Conservation (phyloP, 306 rosid species). For the Alnus rubra region DNA sequence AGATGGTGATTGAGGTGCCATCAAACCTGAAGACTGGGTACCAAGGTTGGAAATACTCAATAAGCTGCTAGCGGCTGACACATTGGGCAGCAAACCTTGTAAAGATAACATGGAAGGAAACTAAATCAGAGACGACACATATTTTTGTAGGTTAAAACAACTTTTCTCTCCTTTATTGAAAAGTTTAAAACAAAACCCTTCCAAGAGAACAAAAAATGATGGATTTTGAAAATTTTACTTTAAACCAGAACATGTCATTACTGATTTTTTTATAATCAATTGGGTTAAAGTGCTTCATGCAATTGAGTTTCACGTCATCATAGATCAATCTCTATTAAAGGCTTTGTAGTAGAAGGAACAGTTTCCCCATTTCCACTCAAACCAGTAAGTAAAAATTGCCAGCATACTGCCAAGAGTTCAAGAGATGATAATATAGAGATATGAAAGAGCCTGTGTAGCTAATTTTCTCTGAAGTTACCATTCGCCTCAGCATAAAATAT, state of each 20-base stretch:
- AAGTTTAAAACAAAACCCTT: conserved; percentile 4
- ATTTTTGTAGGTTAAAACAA: conserved; percentile 10
- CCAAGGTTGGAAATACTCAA: conserved; percentile 45
- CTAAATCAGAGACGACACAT: conserved; percentile 33
- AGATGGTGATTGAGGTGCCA: conserved; percentile 39
- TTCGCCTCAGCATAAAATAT: not conserved
- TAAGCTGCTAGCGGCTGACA: conserved; percentile 37
- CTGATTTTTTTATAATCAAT: not conserved
- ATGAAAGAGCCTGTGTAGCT: not conserved
- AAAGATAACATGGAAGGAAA: conserved; percentile 43
- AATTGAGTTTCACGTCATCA: not conserved
- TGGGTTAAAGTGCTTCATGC: not conserved
- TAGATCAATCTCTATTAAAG: not conserved
- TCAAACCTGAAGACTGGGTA: conserved; percentile 33
- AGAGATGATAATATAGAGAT: not conserved
- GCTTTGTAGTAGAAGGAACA: not conserved
- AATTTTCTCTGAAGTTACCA: not conserved
- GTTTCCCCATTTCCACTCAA: not conserved
- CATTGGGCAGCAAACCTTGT: conserved; percentile 37
- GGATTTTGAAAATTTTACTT: not conserved
- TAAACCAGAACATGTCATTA: not conserved
- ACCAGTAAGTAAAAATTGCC: not conserved
- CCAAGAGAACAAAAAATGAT: not conserved
- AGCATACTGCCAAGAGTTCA: not conserved
- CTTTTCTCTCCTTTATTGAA: not conserved